Base-by-base conservation (phyloP, 2,329 filamentous ascomycete species). In the Scedosporium aurantiacum region DNA sequence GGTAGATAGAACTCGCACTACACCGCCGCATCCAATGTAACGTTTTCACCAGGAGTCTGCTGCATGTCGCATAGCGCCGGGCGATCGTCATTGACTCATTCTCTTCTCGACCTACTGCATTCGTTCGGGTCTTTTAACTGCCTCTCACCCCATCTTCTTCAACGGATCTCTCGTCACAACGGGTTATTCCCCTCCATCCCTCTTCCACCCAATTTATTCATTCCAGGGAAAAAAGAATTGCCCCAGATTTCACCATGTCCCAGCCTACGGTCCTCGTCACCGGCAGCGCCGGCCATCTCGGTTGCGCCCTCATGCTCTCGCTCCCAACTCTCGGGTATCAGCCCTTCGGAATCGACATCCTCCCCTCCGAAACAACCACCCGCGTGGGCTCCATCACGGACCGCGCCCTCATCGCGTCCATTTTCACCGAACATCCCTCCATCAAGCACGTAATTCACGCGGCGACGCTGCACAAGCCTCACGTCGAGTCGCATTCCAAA, bases 381-480 rank as follows among this genome's bases (percentile, higher is more conserved):
- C 70, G 70, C 3, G 65, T 73, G 37, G 75, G 74, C 25, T 74
- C 72, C 16, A 69, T 79, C 63, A 66, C 69, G 16, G 72, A 79
- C 64, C 67, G 70, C 0, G 57, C 60, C 3, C 69, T 76, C 12
- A 61, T 79, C 32, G 55, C 64, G 2, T 63, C 62, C 2, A 47
- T 78, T 7, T 66, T 78, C 50, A 28, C 64, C 0, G 43, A 66
- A 1, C 65, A 74, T 62, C 65, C 66, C 0, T 59, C 70, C 1
- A 73, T 78, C 60, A 65, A 64, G 7, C 75, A 78, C 60, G 65
- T 79, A n/a, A 65, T 79, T 32, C 75, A 79, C 67, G 69, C 74
- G 0, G 77, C 77, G 0, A 76, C 77, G 12, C 72, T 79, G 0
- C 77, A 79, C 70, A 79, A 79, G 56, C 77, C 77, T 0, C 77